Evolutionary conservation across 495 filamentous ascomycete species (phyloP), one percentile per base, ranked within the genome.

Genomic region (Barbatosphaeria neglecta): DNA sequence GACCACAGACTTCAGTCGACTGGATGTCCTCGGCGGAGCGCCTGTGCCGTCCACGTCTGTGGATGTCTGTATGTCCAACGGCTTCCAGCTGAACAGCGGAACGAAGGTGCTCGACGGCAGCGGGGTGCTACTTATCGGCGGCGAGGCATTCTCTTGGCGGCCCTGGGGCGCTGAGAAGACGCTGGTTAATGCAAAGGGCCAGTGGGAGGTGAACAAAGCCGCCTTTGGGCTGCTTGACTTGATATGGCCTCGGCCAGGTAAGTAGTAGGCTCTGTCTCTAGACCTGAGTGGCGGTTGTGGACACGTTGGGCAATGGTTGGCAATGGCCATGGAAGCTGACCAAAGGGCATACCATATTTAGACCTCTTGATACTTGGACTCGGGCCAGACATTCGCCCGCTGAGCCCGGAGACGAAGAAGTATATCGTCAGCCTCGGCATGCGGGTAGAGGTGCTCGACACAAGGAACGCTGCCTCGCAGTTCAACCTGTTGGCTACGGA

Each of bases 191-290:
- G 57, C 57, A 19, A 85, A 80, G 62, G 88, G 90, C 8, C 81
- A 89, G 58, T 90, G 85, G 77, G 86, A 93, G 55, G 70, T 90
- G 6, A 67, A 69, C 6, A 58, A 68, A 39, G 82, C 82, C 51
- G 82, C 68, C 25, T 93, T 87, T 74, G 89, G 85, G 0, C 37
- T 95, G 42, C 64, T 98, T 61, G 76, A 77, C 31, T 37, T 89
- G 50, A 70, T 95, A 22, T 95, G 85, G 85, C 92, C 92, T 49
- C 83, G 92, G 61, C 92, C 92, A 55, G 89, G 88, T 94, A 67
- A 47, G 80, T 70, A 48, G 6, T 11, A 9, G 15, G 5, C 39
- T 41, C 43, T 50, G 33, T 46, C 37, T 44, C 41, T 17, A 25
- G 20, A n/a, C n/a, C n/a, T n/a, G n/a, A n/a, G n/a, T n/a, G n/a